Conservation (phyloP, 2,329 filamentous ascomycete genomes). For the Metarhizium rileyi region DNA sequence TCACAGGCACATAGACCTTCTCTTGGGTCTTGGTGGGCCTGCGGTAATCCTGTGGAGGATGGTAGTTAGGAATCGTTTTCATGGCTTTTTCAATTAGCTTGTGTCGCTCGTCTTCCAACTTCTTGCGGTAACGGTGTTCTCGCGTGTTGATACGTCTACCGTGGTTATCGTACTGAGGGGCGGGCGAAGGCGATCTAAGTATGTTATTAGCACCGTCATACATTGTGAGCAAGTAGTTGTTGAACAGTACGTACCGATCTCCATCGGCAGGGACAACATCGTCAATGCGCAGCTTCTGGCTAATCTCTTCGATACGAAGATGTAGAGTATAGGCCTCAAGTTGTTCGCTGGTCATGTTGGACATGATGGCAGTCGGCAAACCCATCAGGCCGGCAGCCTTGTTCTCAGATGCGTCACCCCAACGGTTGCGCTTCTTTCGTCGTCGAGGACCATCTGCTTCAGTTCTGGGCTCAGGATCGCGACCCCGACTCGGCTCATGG, state of each 20-base stretch:
- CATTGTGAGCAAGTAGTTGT: not conserved
- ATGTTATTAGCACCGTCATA: constrained; percentile 5
- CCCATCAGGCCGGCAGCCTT: constrained; percentile 98
- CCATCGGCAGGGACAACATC: constrained; percentile 96
- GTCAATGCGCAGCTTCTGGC: constrained; percentile 97
- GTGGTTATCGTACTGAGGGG: constrained; percentile 98
- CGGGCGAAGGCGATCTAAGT: constrained; percentile 79
- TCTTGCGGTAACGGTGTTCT: constrained; percentile 97
- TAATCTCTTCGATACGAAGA: constrained; percentile 96
- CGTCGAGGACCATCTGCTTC: constrained; percentile 69
- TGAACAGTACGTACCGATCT: constrained; percentile 61
- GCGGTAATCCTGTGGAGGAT: constrained; percentile 95
- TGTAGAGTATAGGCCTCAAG: constrained; percentile 95
- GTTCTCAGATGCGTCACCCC: constrained; percentile 96
- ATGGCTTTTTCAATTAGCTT: constrained; percentile 98
- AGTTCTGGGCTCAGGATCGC: constrained; percentile 72
- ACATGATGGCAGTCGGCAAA: constrained; percentile 88
- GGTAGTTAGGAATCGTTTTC: constrained; percentile 99
- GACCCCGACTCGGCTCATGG: constrained; percentile 69
- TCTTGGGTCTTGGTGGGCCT: constrained; percentile 99
- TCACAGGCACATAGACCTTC: constrained; percentile 99
- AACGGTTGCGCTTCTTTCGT: constrained; percentile 97
- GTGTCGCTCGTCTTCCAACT: constrained; percentile 95
- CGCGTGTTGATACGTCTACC: constrained; percentile 98
- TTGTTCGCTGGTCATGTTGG: constrained; percentile 97